A percentile compares a stretch with the other conserved stretches of the same genome.
Evolutionary conservation across 23 red algal genomes (phyloP).

Genomic region (Porphyridium purpureum): DNA sequence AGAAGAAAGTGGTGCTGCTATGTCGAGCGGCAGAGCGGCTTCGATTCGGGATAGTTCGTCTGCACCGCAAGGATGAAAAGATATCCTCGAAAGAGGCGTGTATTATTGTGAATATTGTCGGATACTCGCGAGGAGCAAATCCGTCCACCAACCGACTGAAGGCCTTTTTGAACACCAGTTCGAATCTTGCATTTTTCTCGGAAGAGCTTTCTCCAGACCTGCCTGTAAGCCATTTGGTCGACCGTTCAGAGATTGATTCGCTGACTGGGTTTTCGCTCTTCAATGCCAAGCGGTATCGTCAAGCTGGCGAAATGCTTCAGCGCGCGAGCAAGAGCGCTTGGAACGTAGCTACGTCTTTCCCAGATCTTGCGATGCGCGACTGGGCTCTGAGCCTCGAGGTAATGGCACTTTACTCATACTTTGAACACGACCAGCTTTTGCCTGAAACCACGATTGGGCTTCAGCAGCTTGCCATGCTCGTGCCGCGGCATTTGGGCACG

Average conservation of each 20-base stretch:
- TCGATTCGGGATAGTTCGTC: too few species aligned
- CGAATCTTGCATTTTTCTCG: not conserved
- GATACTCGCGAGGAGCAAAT: constrained; percentile 37
- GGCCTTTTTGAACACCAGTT: not conserved
- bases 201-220: not conserved
- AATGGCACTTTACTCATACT: constrained; percentile 39
- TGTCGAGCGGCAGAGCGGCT: too few species aligned
- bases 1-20: too few species aligned
- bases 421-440: constrained; percentile 42
- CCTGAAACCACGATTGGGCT: too few species aligned
- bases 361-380: constrained; percentile 5
- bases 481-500: not conserved
- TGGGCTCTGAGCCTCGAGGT: constrained; percentile 44
- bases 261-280: constrained; percentile 46
- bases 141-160: constrained; percentile 41
- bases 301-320: constrained; percentile 50
- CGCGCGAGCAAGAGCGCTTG: constrained; percentile 25
- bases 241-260: constrained; percentile 46
- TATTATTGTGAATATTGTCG: constrained; percentile 11
- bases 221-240: constrained; percentile 5
- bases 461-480: constrained; percentile 12
- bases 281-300: constrained; percentile 33
- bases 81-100: too few species aligned
- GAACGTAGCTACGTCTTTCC: constrained; percentile 15
- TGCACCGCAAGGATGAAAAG: too few species aligned